Percentiles rank a stretch among this genome's conserved stretches.
Evolutionary conservation across 306 rosid species (phyloP).

Genomic region (Vigna mungo): DNA sequence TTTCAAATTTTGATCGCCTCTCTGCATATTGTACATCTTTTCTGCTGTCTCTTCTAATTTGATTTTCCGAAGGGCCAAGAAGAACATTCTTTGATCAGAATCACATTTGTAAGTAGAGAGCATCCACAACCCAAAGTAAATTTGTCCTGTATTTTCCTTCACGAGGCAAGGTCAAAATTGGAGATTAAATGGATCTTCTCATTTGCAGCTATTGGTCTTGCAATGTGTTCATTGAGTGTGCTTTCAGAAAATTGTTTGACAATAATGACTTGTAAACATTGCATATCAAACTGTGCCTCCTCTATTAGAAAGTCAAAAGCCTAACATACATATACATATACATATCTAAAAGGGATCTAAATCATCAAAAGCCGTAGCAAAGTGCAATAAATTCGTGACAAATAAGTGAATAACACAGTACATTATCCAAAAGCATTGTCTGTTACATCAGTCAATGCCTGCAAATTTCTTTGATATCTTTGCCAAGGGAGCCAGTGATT

Average conservation of each 20-base stretch:
- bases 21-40: constrained; percentile 5
- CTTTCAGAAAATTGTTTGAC: neutral
- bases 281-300: constrained; percentile 12
- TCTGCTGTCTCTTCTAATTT: constrained; percentile 34
- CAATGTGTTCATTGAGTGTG: neutral
- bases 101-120: constrained; percentile 39
- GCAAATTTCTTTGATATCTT: neutral
- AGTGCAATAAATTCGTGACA: constrained; percentile 2
- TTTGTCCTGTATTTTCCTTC: constrained; percentile 23
- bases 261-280: constrained; percentile 21
- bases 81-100: constrained; percentile 37
- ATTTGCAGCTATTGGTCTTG: constrained; percentile 34
- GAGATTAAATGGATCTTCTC: constrained; percentile 29
- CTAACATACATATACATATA: neutral
- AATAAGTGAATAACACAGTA: neutral
- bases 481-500: neutral
- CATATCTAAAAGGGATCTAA: neutral
- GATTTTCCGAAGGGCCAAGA: constrained; percentile 1
- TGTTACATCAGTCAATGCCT: constrained; percentile 13
- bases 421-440: neutral
- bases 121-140: neutral
- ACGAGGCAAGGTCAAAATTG: neutral
- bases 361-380: constrained; percentile 7
- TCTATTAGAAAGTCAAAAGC: neutral
- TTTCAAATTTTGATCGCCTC: constrained; percentile 67